Evolutionary conservation across 768 basidiomycete species (phyloP).

Genomic region (Leccinellum albellum): DNA sequence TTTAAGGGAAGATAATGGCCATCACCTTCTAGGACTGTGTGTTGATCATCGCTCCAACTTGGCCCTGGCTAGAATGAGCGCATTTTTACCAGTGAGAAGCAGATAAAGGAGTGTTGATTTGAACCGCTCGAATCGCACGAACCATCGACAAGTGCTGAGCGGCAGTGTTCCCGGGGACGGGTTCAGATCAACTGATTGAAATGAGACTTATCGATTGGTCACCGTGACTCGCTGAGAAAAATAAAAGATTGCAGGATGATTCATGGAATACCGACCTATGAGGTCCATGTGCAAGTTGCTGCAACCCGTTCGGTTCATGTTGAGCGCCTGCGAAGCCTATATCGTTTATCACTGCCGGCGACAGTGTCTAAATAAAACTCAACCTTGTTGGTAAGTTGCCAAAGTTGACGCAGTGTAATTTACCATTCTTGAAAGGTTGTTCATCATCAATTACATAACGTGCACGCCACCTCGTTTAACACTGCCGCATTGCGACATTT

Average conservation of each 20-base stretch:
- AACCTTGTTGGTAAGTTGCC: too few species aligned
- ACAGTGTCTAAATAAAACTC: not conserved
- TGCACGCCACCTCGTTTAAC: not conserved
- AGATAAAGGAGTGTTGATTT: not conserved
- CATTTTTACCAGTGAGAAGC: not conserved
- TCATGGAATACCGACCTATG: not conserved
- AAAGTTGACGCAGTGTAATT: not conserved
- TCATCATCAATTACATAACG: constrained; percentile 5
- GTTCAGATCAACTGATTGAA: not conserved
- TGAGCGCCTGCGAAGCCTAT: not conserved
- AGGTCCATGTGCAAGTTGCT: too few species aligned
- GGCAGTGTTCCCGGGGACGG: not conserved
- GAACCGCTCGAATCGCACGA: not conserved
- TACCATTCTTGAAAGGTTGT: not conserved
- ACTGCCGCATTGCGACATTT: not conserved
- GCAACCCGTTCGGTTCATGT: not conserved
- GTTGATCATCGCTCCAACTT: constrained; percentile 12
- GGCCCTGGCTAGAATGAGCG: constrained; percentile 3
- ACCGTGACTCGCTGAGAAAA: not conserved
- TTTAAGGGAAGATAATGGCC: constrained; percentile 5
- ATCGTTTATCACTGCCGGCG: not conserved
- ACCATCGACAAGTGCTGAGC: not conserved
- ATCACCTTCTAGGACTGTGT: constrained; percentile 8
- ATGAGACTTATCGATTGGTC: not conserved
- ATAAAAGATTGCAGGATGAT: not conserved